Base-by-base conservation (phyloP, 2,329 filamentous ascomycete genomes). In the Fusarium euwallaceae region DNA sequence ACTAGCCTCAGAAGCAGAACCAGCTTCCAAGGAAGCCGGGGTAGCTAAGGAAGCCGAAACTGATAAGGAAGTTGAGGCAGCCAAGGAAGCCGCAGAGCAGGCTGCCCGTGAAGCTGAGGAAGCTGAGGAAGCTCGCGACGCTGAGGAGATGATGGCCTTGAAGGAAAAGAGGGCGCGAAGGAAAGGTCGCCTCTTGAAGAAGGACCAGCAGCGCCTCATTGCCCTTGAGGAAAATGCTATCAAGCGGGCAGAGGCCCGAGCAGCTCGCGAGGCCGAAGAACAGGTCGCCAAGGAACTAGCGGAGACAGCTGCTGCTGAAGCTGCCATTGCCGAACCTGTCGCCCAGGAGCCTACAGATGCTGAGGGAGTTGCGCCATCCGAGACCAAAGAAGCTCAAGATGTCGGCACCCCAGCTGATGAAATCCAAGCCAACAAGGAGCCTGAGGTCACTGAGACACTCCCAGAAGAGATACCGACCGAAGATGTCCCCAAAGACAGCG, bases 161-260 rank as follows among this genome's bases (percentile, higher is more conserved):
- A 84, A 84, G 56, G 82, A 83, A 45, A 88, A 87, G 77, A 88
- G 72, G 48, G 45, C 37, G 2, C 77, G 53, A 58, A 75, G 58
- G 43, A 67, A 74, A 2, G 76, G 78, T 2, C 76, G 76, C 9
- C 72, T 79, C 6, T 32, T 75, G 14, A 79, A 65, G 55, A 79
- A 74, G 43, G 78, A 79, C 12, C 64, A 66, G 39, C 65, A 64
- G 27, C 75, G 75, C 48, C 66, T 79, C 34, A 48, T 51, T 22
- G 10, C 59, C 3, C 75, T 79, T 4, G 67, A 77, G 67, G 73
- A 61, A 29, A 79, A 67, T 20, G 78, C 71, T 24, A 74, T 76
- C 2, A 75, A 65, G 62, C 75, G 76, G 62, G 64, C 72, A 20
- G 73, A 78, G 60, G 65, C 80, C 68, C 75, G 78, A 79, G 78